Conservation (phyloP, 139 green algal species). For the Mesostigma viride region DNA sequence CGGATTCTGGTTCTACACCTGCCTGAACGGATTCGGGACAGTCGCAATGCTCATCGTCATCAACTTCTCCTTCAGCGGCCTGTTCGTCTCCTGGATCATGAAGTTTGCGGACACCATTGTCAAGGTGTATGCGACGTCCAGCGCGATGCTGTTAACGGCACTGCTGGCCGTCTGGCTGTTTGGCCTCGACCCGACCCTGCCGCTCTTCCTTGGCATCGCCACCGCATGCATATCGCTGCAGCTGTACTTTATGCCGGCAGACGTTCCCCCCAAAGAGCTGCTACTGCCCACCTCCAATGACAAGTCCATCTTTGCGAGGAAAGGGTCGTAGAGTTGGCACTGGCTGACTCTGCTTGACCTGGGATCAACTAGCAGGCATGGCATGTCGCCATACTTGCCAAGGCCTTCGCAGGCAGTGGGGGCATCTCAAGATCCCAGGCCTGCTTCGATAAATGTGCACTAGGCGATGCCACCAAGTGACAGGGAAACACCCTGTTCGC, state of each 20-base stretch:
- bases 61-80: slow-evolving; percentile 39
- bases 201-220: slow-evolving; percentile 47
- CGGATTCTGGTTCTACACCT: slow-evolving; percentile 4
- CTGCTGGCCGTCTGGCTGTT: slow-evolving; percentile 42
- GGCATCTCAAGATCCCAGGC: no score
- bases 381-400: no score
- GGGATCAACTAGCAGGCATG: no score
- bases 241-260: slow-evolving; percentile 34
- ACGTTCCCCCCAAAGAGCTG: no score
- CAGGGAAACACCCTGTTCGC: no score
- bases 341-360: no score
- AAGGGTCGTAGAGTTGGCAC: no score
- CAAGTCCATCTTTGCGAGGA: no score
- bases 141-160: slow-evolving; percentile 55
- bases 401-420: no score
- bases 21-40: slow-evolving; percentile 37
- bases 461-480: no score
- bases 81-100: slow-evolving; percentile 50
- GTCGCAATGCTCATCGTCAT: slow-evolving; percentile 45
- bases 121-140: slow-evolving; percentile 50
- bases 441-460: no score
- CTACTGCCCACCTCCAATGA: no score
- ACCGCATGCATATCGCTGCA: slow-evolving; percentile 33
- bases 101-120: slow-evolving; percentile 60
- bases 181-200: slow-evolving; percentile 35